These are phyloP conservation scores for Leccinum sublutescens DNA, from an alignment of 768 basidiomycete species.

Conservation along the genomic window DNA sequence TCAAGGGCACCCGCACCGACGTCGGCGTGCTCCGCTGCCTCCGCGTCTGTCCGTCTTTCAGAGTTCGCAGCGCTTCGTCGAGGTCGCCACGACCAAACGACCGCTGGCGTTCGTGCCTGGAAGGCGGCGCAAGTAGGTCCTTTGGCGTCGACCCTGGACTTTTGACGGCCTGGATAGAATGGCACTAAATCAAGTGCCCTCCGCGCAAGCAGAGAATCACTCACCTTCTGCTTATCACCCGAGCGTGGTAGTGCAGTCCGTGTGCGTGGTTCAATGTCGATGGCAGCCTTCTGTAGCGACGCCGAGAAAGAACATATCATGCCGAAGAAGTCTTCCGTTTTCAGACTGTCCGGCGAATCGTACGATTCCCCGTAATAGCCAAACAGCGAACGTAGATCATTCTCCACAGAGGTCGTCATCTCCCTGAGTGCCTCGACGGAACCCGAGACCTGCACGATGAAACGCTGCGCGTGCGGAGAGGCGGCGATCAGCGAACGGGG, in stretches of 20 bases:
- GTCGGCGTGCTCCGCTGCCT: slow-evolving; percentile 15
- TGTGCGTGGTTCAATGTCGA: slow-evolving; percentile 44
- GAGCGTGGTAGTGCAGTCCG: neutral
- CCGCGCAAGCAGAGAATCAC: neutral
- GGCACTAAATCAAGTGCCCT: neutral
- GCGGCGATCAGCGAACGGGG: neutral
- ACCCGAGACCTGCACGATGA: slow-evolving; percentile 38
- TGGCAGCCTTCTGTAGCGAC: slow-evolving; percentile 69
- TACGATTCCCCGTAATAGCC: slow-evolving; percentile 78
- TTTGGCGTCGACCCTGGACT: slow-evolving; percentile 21
- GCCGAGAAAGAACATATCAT: slow-evolving; percentile 73
- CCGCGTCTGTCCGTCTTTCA: slow-evolving; percentile 54
- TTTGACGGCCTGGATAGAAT: slow-evolving; percentile 44
- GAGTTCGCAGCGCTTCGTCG: slow-evolving; percentile 81
- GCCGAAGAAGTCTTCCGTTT: slow-evolving; percentile 82
- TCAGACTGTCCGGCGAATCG: slow-evolving; percentile 59
- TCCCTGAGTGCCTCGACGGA: slow-evolving; percentile 65
- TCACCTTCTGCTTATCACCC: slow-evolving; percentile 11
- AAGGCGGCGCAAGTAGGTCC: slow-evolving; percentile 38
- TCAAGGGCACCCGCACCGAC: slow-evolving; percentile 11
- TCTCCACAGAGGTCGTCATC: slow-evolving; percentile 55
- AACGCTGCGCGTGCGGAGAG: slow-evolving; percentile 21
- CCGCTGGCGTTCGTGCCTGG: slow-evolving; percentile 41
- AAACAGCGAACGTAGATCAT: slow-evolving; percentile 59
- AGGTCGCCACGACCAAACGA: slow-evolving; percentile 77